Evolutionary conservation across 2,329 filamentous ascomycete species (phyloP).

Genomic region (Mollisia scopiformis): DNA sequence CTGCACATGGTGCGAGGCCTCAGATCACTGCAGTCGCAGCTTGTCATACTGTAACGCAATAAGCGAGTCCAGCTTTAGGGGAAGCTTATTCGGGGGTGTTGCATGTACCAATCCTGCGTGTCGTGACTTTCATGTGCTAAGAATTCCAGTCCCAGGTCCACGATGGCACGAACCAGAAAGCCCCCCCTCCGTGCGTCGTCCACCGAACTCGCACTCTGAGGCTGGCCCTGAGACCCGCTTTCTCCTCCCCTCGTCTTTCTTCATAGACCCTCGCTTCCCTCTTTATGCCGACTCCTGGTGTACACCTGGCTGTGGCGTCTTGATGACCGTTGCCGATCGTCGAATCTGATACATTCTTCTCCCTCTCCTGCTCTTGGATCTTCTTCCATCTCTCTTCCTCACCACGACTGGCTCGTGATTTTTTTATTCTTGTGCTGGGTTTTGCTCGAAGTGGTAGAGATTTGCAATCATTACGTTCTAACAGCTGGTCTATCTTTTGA

Average conservation of each 20-base stretch:
- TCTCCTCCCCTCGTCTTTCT: neutral
- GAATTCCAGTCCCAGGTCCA: neutral
- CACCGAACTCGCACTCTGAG: slow-evolving; percentile 7
- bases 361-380: slow-evolving; percentile 19
- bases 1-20: slow-evolving; percentile 5
- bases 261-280: slow-evolving; percentile 1
- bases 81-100: neutral
- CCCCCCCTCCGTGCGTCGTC: slow-evolving; percentile 4
- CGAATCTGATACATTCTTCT: slow-evolving; percentile 25
- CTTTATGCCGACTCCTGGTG: slow-evolving; percentile 14
- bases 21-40: slow-evolving; percentile 13
- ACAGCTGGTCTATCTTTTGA: slow-evolving; percentile 11
- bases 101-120: slow-evolving; percentile 9
- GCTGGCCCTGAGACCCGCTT: slow-evolving; percentile 11
- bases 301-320: slow-evolving; percentile 17
- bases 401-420: slow-evolving; percentile 38
- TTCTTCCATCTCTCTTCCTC: slow-evolving; percentile 27
- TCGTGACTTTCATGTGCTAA: neutral
- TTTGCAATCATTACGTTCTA: slow-evolving; percentile 2
- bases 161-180: slow-evolving; percentile 8
- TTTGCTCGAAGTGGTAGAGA: slow-evolving; percentile 16
- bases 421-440: slow-evolving; percentile 28
- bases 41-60: neutral
- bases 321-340: slow-evolving; percentile 17
- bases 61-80: slow-evolving; percentile 4